Evolutionary conservation across 2,329 filamentous ascomycete species (phyloP), one percentile per base, ranked within the genome.

Genomic region (Cladorrhinum sp.): DNA sequence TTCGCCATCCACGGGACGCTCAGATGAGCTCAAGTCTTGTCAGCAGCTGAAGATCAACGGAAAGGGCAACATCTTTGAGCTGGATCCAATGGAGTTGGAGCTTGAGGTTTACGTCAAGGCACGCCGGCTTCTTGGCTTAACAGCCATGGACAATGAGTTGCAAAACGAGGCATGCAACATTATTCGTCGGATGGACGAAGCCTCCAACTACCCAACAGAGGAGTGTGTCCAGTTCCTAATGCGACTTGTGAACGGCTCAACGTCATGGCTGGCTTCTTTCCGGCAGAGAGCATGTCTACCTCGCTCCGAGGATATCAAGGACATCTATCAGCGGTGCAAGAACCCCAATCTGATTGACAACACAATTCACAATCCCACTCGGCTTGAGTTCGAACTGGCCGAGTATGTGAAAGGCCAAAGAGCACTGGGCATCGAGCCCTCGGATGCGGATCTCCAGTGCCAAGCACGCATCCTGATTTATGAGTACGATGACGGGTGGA

Each of bases 391-490:
- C 18, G 85, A 86, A 66, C 70, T 88, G 30, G 79, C 76, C 10
- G 79, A 83, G 49, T 87, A 79, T 67, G 73, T 84, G 33, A 74
- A 74, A 5, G 64, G 72, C 1, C 80, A 82, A 64, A 72, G 77
- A 16, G 69, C 74, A 0, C 67, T 76, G 14, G 82, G 83, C 1
- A 68, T 77, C 1, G 77, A 82, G 53, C 80, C 82, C 0, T 77
- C 77, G 0, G 82, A 87, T 62, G 77, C 77, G 1, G 80, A 83
- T 51, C 70, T 88, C 42, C 84, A 86, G 66, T 75, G 74, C 26
- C 76, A 86, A 66, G 84, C 84, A 21, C 80, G 85, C 63, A 76
- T 85, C 56, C 84, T 87, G 66, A 84, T 87, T 21, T 87, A 85
- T 71, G 83, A 85, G 52, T 81, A 78, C 61, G 83, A 86, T 57